A percentile compares a stretch with the other conserved stretches of the same genome.
phyloP scores from a whole-genome alignment of 352 stramenopile species.

The Globisporangium uncinulatum region DNA sequence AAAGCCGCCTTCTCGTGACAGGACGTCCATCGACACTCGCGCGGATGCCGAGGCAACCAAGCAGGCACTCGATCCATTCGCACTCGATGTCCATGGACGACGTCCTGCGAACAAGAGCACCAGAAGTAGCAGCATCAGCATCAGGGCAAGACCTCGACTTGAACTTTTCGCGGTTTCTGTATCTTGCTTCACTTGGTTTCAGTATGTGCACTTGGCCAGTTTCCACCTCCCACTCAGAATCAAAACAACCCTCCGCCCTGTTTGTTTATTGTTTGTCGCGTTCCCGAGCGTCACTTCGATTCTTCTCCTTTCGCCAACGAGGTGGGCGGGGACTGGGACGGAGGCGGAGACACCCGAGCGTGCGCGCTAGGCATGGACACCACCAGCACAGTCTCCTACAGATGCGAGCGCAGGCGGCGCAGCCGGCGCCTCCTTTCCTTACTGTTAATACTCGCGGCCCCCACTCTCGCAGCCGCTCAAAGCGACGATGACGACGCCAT shows the following conservation, averaged over 20 bases:
- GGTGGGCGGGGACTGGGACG: too few species aligned
- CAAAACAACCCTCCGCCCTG: neutral
- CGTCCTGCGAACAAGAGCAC: neutral
- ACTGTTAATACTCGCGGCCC: neutral
- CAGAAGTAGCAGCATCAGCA: neutral
- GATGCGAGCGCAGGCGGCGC: neutral
- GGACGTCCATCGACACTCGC: neutral
- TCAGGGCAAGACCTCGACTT: neutral
- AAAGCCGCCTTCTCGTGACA: neutral
- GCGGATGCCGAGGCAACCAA: neutral
- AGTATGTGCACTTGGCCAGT: neutral
- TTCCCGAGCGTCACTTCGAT: too few species aligned
- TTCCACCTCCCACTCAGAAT: neutral
- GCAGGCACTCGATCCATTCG: neutral
- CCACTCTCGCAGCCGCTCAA: neutral
- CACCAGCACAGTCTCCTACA: too few species aligned
- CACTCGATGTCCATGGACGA: constrained; percentile 1
- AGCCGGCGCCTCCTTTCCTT: too few species aligned
- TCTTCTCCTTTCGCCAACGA: too few species aligned
- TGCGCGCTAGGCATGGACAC: too few species aligned
- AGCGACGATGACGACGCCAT: constrained; percentile 1
- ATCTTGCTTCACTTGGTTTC: neutral
- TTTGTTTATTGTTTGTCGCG: neutral
- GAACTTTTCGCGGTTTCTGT: neutral
- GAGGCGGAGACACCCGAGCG: too few species aligned